Evolutionary conservation across 148 eudicot genomes (phyloP).

Genomic region (Agrostemma githago): DNA sequence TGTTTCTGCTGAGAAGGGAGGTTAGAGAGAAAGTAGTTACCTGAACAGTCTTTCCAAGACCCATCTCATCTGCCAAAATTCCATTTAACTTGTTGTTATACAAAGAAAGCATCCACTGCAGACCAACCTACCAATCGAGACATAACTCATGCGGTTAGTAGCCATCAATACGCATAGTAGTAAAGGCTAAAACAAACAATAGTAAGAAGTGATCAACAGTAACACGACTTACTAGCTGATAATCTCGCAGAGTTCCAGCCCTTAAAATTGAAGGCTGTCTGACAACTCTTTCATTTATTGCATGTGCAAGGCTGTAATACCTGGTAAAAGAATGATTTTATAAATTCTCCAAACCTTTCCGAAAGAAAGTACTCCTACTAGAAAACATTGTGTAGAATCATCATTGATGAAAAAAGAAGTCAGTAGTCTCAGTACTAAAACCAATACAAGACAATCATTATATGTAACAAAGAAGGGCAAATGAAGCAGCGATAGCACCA

Average conservation of each 20-base stretch:
- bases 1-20: background rate
- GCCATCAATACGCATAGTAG: background rate
- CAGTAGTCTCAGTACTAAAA: background rate
- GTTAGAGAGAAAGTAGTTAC: constrained; percentile 28
- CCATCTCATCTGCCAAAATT: constrained; percentile 99
- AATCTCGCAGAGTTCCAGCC: constrained; percentile 92
- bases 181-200: background rate
- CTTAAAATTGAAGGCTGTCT: constrained; percentile 96
- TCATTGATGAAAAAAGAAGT: background rate
- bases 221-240: constrained; percentile 79
- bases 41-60: constrained; percentile 99
- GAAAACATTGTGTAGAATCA: background rate
- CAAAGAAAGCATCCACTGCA: constrained; percentile 99
- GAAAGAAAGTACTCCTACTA: background rate
- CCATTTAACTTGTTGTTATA: constrained; percentile 97
- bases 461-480: background rate
- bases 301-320: constrained; percentile 96
- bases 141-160: constrained; percentile 17
- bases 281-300: constrained; percentile 86
- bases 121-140: constrained; percentile 70
- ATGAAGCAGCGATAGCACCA: background rate
- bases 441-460: background rate
- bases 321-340: constrained; percentile 36
- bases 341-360: constrained; percentile 5
- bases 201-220: constrained; percentile 7